Evolutionary conservation across 2,329 filamentous ascomycete species (phyloP).

Genomic region (Dendrostoma leiphaemia): DNA sequence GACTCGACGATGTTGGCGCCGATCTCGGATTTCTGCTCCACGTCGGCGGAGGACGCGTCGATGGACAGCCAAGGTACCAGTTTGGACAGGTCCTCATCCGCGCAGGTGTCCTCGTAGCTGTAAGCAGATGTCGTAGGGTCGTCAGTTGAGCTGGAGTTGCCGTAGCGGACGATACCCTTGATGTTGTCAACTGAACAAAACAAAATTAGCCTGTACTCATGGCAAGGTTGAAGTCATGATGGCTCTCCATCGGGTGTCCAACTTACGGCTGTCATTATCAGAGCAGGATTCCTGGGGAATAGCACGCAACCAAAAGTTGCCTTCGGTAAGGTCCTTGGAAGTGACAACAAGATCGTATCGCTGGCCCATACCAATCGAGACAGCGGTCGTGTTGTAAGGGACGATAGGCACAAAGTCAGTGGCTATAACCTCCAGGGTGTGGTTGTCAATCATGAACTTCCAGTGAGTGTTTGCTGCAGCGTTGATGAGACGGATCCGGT

Average conservation of each 20-base stretch:
- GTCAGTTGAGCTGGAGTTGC: too few species aligned
- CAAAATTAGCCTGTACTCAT: too few species aligned
- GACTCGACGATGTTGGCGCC: too few species aligned
- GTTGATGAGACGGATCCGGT: conserved; percentile 45
- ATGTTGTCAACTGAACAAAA: too few species aligned
- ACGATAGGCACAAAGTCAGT: conserved; percentile 55
- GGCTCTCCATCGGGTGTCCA: too few species aligned
- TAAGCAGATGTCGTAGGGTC: too few species aligned
- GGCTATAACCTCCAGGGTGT: conserved; percentile 55
- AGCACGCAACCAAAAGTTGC: conserved; percentile 23
- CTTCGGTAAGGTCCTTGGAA: conserved; percentile 1
- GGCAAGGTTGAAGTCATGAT: too few species aligned
- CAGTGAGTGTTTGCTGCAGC: conserved; percentile 41
- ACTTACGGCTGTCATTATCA: conserved; percentile 11
- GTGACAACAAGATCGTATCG: conserved; percentile 20
- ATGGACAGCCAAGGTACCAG: too few species aligned
- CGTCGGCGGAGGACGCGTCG: too few species aligned
- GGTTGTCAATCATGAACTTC: conserved; percentile 53
- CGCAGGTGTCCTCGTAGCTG: too few species aligned
- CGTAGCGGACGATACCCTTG: conserved; percentile 24
- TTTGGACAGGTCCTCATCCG: too few species aligned
- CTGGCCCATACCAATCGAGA: conserved; percentile 43
- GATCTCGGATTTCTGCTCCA: too few species aligned
- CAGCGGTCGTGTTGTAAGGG: conserved; percentile 47
- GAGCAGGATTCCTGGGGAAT: conserved; percentile 17